Percentiles rank a stretch among this genome's conserved stretches.
Conservation (phyloP, 768 basidiomycete species). For the Lyophyllum atratum region DNA sequence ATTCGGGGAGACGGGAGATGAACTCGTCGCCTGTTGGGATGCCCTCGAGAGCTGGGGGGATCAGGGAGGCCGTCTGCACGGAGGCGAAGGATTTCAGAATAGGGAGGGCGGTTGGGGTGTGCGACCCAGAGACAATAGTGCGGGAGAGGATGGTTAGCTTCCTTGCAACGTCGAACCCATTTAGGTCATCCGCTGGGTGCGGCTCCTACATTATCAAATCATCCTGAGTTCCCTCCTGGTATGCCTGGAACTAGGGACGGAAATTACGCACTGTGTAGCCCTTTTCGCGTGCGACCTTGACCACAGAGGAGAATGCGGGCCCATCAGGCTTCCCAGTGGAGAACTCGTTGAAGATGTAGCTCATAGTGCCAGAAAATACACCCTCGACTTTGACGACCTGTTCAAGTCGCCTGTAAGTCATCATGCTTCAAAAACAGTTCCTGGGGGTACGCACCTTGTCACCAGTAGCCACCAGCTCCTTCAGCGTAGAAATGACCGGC, state of each 20-base stretch:
- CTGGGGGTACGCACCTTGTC: conserved; percentile 64
- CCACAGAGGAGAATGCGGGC: conserved; percentile 85
- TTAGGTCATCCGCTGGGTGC: conserved; percentile 95
- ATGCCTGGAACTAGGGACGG: neutral
- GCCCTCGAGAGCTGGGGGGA: conserved; percentile 72
- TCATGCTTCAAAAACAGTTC: neutral
- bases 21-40: conserved; percentile 82
- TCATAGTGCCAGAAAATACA: conserved; percentile 96
- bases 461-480: conserved; percentile 89
- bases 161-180: conserved; percentile 94
- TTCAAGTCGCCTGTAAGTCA: neutral
- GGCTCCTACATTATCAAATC: conserved; percentile 72
- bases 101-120: conserved; percentile 38
- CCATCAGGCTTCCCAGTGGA: conserved; percentile 69
- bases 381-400: conserved; percentile 92
- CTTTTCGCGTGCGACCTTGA: conserved; percentile 83
- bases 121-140: conserved; percentile 49
- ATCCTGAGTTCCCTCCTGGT: neutral
- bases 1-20: conserved; percentile 74
- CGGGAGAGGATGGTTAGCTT: conserved; percentile 96
- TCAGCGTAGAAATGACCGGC: conserved; percentile 88
- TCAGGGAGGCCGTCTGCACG: conserved; percentile 82
- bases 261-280: conserved; percentile 82
- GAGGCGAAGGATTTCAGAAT: conserved; percentile 79
- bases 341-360: conserved; percentile 98